Evolutionary conservation across 2,329 filamentous ascomycete species (phyloP), one percentile per base, ranked within the genome.

Genomic region (Calycina herbarum): DNA sequence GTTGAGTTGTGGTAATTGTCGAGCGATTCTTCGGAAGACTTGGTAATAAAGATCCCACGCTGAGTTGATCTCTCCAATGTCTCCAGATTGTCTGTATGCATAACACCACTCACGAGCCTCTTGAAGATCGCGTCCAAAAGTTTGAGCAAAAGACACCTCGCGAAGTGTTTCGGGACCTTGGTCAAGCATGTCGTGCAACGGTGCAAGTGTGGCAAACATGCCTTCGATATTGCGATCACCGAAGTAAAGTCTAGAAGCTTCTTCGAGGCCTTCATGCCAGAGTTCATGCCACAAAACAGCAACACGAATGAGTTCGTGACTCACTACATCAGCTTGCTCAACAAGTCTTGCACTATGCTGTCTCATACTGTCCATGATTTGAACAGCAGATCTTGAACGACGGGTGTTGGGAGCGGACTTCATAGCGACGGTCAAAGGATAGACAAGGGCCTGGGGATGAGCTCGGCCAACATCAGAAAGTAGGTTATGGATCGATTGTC

Each of bases 31-130:
- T 67, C 94, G 89, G 87, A 99, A 99, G 0, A 98, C 95, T 71
- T 96, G 93, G 79, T 99, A 99, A 79, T 99, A 99, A 15, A 99
- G 86, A 78, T 99, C 96, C 95, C 95, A 99, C 6, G 95, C 95
- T 78, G 97, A 93, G 75, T 98, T 99, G 57, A 99, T 86, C 76
- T 99, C 96, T 59, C 92, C 94, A 67, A 95, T 88, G 75, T 99
- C 95, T 61, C 89, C 85, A n/a, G 92, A 95, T 51, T 88, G 87
- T 73, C 92, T 90, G 79, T 96, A 99, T 62, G 96, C 92, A 68
- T 92, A 89, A 77, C 95, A 99, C 90, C 95, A 99, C 72, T 98
- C 94, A 67, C 93, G 90, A 8, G 95, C 96, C 78, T 99, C 96
- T 66, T 92, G 90, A 27, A 99, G 85, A 76, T 99, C 96, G 38